Conservation (phyloP, 495 filamentous ascomycete species). For the Cercophora samala region DNA sequence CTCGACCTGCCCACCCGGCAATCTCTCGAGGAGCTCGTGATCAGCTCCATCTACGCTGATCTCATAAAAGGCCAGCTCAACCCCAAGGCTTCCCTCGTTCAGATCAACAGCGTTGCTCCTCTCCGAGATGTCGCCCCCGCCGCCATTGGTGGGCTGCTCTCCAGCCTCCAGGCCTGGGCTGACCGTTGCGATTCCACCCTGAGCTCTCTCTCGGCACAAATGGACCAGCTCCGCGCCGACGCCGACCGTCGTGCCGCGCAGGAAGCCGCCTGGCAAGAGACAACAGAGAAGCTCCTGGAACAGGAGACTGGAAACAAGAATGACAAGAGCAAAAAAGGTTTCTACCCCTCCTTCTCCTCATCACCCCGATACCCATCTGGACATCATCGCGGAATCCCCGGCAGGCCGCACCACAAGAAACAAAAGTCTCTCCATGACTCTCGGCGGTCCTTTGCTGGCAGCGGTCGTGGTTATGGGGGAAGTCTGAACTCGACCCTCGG, state of each 20-base stretch:
- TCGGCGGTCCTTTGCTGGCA: too few species aligned
- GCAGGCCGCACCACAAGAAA: neutral
- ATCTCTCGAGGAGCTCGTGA: conserved; percentile 86
- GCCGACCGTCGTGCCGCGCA: conserved; percentile 55
- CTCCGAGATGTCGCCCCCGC: conserved; percentile 78
- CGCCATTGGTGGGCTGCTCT: conserved; percentile 61
- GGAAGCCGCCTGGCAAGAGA: conserved; percentile 42
- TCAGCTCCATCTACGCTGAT: conserved; percentile 80
- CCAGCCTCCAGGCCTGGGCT: conserved; percentile 69
- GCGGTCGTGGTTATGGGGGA: neutral
- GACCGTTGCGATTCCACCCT: conserved; percentile 72
- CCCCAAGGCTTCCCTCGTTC: conserved; percentile 65
- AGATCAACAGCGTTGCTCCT: conserved; percentile 73
- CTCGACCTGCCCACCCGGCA: conserved; percentile 66
- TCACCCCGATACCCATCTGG: neutral
- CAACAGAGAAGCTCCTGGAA: conserved; percentile 44
- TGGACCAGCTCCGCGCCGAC: conserved; percentile 53
- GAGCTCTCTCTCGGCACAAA: conserved; percentile 68
- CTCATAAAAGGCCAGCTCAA: conserved; percentile 80
- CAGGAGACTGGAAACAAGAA: conserved; percentile 24
- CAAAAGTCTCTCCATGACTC: neutral
- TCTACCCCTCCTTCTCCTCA: neutral
- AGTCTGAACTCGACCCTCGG: neutral
- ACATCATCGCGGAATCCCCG: neutral
- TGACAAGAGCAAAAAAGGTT: conserved; percentile 32